Conservation (phyloP, 192 early-diverging fungal species). For the Entomortierella beljakovae region DNA sequence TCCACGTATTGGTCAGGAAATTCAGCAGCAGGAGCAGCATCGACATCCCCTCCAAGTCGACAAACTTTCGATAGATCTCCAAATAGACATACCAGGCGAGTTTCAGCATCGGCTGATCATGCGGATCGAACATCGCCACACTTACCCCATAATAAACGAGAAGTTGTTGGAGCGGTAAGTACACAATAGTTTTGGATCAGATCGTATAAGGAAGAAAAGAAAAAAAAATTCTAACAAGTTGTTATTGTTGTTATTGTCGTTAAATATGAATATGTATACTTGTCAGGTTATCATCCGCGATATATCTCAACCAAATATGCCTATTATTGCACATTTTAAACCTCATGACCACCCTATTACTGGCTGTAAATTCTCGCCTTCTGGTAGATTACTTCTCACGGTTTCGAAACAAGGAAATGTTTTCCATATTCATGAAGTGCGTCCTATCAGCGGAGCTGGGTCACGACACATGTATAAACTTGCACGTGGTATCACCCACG, state of each 20-base stretch:
- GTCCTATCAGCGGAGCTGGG: constrained; percentile 34
- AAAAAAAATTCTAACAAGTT: background rate
- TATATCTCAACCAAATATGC: constrained; percentile 48
- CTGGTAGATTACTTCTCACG: constrained; percentile 75
- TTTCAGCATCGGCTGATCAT: constrained; percentile 34
- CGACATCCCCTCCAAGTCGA: constrained; percentile 31
- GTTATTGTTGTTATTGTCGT: background rate
- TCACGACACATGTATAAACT: constrained; percentile 74
- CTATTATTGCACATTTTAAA: constrained; percentile 75
- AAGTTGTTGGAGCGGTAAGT: constrained; percentile 56
- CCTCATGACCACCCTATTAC: constrained; percentile 77
- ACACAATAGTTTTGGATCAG: background rate
- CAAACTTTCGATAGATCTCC: constrained; percentile 20
- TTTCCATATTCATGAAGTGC: constrained; percentile 77
- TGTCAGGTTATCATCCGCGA: constrained; percentile 65
- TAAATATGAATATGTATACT: background rate
- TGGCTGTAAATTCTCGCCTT: constrained; percentile 70
- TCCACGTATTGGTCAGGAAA: constrained; percentile 69
- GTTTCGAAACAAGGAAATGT: constrained; percentile 79
- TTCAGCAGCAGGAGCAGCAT: constrained; percentile 29
- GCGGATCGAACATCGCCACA: constrained; percentile 19
- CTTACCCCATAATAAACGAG: constrained; percentile 35
- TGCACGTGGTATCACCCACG: constrained; percentile 83
- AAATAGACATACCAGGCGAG: constrained; percentile 18
- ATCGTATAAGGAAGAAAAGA: background rate